Base-by-base conservation (phyloP, 2,329 filamentous ascomycete species). In the Stagonosporopsis cucurbitacearum region DNA sequence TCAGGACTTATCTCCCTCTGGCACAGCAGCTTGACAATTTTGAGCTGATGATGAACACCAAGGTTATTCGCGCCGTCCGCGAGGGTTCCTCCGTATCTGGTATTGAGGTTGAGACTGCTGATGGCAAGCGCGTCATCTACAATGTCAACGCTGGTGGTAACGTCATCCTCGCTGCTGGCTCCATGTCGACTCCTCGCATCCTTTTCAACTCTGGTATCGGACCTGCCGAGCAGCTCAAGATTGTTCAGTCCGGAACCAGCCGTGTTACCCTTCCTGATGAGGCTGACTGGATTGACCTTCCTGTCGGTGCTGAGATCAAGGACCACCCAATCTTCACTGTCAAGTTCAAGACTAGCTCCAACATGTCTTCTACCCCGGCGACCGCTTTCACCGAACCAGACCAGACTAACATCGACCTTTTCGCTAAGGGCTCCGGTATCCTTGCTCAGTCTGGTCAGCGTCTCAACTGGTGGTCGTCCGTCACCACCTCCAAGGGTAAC, bases 181-280 rank as follows among this genome's bases (percentile, higher is more conserved):
- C 88, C 0, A 88, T 91, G 65, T 87, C 86, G 13, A 87, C 86
- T 3, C 81, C 87, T 17, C 88, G 88, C 69, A 79, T 91, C 46
- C 80, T 91, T 1, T 80, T 90, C 73, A 82, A 87, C 67, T 87
- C 84, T 75, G 86, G 88, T 60, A 91, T 89, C 60, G 89, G 88
- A 2, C 86, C 86, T 8, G 67, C 71, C n/a, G 74, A 77, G 42
- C 77, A 80, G 60, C 75, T 82, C 20, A 66, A 77, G 57, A 77
- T 73, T 11, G 80, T 81, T 22, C 70, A 76, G 47, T 76, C 75
- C 44, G 73, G 76, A 17, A 62, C 46, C 23, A 78, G 75, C 50
- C 72, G 77, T 22, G 62, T 71, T n/a, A 77, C 75, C 12, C 77
- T 80, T 50, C 76, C 79, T 22, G 65, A 69, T 3, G 67, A 77